Base-by-base conservation (phyloP, 2,329 filamentous ascomycete species). In the Colletotrichum coccodes region DNA sequence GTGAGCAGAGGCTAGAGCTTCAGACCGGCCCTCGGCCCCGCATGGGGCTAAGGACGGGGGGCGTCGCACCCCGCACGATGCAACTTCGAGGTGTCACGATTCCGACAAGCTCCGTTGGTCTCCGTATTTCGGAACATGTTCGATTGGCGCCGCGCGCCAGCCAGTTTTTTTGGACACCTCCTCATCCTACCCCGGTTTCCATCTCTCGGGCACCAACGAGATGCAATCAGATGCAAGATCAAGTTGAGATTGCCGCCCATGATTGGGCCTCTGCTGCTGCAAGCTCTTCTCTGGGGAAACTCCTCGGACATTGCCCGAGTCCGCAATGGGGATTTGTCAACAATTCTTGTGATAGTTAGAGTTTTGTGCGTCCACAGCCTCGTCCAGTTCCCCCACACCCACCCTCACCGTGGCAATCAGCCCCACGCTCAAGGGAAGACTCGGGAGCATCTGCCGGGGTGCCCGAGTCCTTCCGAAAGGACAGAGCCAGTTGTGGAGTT, bases 71-170 rank as follows among this genome's bases (percentile, higher is more conserved):
- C 65, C 66, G 61, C 66, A 66, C 66, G 34, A 69, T 60, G 66
- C 66, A 69, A 60, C 61, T 42, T 60, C 28, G 49, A 56, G 28
- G 28, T 57, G 54, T 69, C 66, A 60, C 34, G 61, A 54, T 69
- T 69, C 66, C 66, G 66, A 69, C 54, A 65, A 63, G 59, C 64
- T 69, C 61, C 65, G 65, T 65, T 36, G 32, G 60, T 60, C 60
- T 68, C 65, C 65, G 65, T 56, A 56, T 23, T 42, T 68, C 65
- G 61, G 65, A 60, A 60, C 47, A 40, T 32, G 34, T 54, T 46
- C 34, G 32, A 49, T 53, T 64, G 52, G 54, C 56, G 40, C 64
- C 56, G 40, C 64, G 53, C 60, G 65, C 47, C 65, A 64, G 54
- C 49, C 42, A 44, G 14, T 21, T 60, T 60, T 18, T 60, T 36